Conservation (phyloP, 345 rosid genomes). For the Raphanus raphanistrum region DNA sequence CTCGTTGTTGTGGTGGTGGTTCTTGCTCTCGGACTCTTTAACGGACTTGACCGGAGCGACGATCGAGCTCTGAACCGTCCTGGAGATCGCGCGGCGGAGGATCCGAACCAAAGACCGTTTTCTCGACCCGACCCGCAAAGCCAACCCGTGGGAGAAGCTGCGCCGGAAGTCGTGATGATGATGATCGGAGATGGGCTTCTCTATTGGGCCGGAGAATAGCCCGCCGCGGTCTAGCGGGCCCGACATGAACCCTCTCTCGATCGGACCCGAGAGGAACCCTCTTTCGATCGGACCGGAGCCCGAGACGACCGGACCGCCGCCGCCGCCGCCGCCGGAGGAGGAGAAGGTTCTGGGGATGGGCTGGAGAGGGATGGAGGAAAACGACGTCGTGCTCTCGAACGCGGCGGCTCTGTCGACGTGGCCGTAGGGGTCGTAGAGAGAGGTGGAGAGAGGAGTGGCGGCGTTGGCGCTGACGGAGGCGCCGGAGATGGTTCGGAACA, state of each 20-base stretch:
- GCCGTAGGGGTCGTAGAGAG: background rate
- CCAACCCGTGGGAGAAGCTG: background rate
- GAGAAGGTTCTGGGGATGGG: background rate
- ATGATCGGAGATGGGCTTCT: background rate
- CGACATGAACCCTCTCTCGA: background rate
- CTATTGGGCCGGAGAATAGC: background rate
- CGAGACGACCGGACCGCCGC: conserved; percentile 51
- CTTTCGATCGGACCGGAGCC: conserved; percentile 75
- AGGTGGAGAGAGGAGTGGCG: conserved; percentile 1
- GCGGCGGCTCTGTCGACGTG: conserved; percentile 1
- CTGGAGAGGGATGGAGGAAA: background rate
- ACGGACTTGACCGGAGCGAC: background rate
- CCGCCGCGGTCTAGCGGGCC: background rate
- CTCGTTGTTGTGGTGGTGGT: background rate
- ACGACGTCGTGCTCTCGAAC: background rate
- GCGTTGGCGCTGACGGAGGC: conserved; percentile 11
- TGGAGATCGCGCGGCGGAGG: background rate
- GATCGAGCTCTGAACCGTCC: conserved; percentile 1
- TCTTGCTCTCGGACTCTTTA: background rate
- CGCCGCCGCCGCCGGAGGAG: background rate
- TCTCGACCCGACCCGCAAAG: background rate
- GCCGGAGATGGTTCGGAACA: conserved; percentile 6
- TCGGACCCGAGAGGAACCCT: conserved; percentile 81
- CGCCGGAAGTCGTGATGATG: background rate
- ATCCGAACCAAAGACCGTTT: conserved; percentile 4